phyloP scores from a whole-genome alignment of 2,329 filamentous ascomycete species.

The Mycogone perniciosa region DNA sequence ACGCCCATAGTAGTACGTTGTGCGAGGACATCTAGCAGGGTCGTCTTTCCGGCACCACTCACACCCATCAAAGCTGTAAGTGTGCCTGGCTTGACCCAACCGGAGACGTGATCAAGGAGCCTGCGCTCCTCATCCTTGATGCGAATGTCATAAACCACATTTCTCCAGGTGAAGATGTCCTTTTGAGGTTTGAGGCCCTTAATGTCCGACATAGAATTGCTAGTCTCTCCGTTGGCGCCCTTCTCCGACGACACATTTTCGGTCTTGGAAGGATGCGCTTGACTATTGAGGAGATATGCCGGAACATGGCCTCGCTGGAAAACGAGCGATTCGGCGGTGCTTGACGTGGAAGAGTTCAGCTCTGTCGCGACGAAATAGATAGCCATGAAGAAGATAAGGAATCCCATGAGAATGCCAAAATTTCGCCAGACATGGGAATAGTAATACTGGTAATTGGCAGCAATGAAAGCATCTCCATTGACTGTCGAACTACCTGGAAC shows the following conservation, averaged over 20 bases:
- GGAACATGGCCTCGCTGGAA: constrained; percentile 54
- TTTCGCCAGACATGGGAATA: constrained; percentile 60
- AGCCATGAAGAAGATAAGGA: constrained; percentile 57
- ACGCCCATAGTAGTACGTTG: constrained; percentile 54
- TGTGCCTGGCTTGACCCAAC: constrained; percentile 86
- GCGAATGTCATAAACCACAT: constrained; percentile 64
- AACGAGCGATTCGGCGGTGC: constrained; percentile 63
- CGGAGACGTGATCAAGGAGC: constrained; percentile 71
- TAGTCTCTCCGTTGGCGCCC: not conserved
- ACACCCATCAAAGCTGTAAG: constrained; percentile 72
- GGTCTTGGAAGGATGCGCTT: constrained; percentile 21
- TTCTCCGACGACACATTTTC: constrained; percentile 27
- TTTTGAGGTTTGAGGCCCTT: constrained; percentile 37
- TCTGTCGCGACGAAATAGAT: constrained; percentile 60
- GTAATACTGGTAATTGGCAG: constrained; percentile 48
- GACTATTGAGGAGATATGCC: constrained; percentile 28
- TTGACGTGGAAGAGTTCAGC: constrained; percentile 55
- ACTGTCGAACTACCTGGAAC: constrained; percentile 47
- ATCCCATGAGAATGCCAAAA: constrained; percentile 60
- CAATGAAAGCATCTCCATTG: constrained; percentile 56
- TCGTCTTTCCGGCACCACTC: constrained; percentile 40
- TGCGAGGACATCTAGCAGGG: constrained; percentile 36
- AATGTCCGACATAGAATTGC: constrained; percentile 17
- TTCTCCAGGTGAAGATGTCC: constrained; percentile 69
- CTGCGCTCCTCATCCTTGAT: constrained; percentile 69